Conservation (phyloP, 148 eudicot genomes). For the Fagopyrum tataricum region DNA sequence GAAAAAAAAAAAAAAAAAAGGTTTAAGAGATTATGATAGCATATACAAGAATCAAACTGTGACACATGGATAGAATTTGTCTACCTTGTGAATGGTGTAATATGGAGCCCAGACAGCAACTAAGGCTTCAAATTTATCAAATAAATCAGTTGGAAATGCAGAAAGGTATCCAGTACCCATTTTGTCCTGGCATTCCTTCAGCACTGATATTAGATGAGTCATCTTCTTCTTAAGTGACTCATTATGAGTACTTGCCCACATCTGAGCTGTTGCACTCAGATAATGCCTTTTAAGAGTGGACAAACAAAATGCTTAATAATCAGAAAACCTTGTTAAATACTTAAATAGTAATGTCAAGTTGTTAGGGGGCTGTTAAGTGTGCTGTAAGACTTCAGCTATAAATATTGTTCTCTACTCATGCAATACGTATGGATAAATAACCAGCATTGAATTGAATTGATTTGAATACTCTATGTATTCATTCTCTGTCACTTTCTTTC, state of each 20-base stretch:
- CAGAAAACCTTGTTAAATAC: too few species aligned
- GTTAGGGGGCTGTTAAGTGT: too few species aligned
- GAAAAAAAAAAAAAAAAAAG: constrained; percentile 4
- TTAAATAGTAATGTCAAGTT: too few species aligned
- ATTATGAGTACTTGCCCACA: constrained; percentile 96
- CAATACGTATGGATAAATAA: too few species aligned
- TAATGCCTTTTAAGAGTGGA: too few species aligned
- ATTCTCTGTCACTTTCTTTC: too few species aligned
- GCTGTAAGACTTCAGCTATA: too few species aligned
- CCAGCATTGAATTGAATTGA: too few species aligned
- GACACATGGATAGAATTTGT: too few species aligned
- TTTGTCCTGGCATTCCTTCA: constrained; percentile 65
- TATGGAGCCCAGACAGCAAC: constrained; percentile 93
- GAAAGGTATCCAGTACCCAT: constrained; percentile 90
- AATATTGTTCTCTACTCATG: too few species aligned
- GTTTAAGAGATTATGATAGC: not conserved
- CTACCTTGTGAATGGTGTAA: constrained; percentile 97
- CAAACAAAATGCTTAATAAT: too few species aligned
- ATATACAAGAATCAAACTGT: not conserved
- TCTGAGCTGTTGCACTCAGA: constrained; percentile 84
- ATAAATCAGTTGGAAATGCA: constrained; percentile 76
- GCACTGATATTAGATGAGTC: constrained; percentile 55
- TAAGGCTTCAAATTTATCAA: constrained; percentile 75
- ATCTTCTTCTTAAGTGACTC: constrained; percentile 53
- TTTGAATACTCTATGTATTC: too few species aligned